These are phyloP conservation scores for Colletotrichum lini DNA, from an alignment of 2,329 filamentous ascomycete genomes.

Conservation along the genomic window DNA sequence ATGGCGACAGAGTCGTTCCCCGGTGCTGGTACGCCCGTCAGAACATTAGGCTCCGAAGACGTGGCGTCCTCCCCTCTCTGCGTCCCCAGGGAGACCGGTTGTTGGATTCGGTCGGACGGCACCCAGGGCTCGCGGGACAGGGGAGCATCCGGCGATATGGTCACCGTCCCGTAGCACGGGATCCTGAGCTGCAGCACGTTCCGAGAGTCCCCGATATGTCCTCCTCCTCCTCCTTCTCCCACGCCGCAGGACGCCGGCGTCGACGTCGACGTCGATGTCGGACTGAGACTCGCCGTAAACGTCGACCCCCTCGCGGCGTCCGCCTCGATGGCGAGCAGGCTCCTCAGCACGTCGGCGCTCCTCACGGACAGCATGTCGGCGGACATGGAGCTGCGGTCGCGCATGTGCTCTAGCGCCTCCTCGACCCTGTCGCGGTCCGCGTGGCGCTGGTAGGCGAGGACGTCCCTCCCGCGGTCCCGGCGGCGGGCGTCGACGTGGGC, in stretches of 20 bases:
- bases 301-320: conserved; percentile 45
- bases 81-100: background rate
- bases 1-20: background rate
- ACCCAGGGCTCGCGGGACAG: conserved; percentile 46
- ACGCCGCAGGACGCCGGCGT: background rate
- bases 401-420: conserved; percentile 53
- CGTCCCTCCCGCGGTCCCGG: conserved; percentile 41
- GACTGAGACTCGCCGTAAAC: conserved; percentile 22
- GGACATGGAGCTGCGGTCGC: conserved; percentile 47
- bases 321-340: conserved; percentile 53
- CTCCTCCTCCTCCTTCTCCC: background rate
- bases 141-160: conserved; percentile 47
- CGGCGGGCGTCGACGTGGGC: conserved; percentile 53
- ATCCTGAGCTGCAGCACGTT: conserved; percentile 33
- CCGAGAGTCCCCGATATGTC: conserved; percentile 5
- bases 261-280: background rate
- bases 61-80: background rate
- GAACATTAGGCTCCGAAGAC: background rate
- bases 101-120: conserved; percentile 7
- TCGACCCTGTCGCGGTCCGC: conserved; percentile 59
- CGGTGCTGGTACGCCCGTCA: background rate
- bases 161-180: conserved; percentile 52
- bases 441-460: conserved; percentile 55
- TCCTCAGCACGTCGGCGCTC: conserved; percentile 49
- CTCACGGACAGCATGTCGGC: conserved; percentile 51